phyloP scores from a whole-genome alignment of 2,329 filamentous ascomycete genomes.

The Juglanconis sp. region DNA sequence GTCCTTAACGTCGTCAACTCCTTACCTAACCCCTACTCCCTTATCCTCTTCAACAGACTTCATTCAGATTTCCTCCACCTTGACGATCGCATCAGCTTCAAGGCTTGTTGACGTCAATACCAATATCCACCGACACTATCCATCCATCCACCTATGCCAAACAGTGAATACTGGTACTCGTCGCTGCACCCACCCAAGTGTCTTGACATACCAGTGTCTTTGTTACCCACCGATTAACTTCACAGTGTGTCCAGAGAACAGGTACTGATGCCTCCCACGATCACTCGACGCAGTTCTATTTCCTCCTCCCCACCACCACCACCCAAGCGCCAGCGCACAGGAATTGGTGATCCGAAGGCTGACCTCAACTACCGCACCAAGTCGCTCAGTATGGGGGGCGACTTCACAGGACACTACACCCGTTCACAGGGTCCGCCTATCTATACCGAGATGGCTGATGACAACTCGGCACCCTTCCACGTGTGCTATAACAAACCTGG shows the following conservation, averaged over 20 bases:
- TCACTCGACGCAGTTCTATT: not conserved
- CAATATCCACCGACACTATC: not conserved
- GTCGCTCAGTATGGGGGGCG: conserved; percentile 3
- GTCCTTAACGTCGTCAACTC: no score
- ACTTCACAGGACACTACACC: conserved; percentile 9
- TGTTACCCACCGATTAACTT: no score
- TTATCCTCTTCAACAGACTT: no score
- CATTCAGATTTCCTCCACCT: no score
- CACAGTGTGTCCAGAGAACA: not conserved
- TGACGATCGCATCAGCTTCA: no score
- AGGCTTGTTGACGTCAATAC: not conserved
- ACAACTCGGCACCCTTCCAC: not conserved
- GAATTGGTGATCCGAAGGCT: not conserved
- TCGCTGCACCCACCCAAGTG: not conserved
- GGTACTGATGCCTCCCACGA: not conserved
- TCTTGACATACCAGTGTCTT: no score
- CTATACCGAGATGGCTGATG: conserved; percentile 7
- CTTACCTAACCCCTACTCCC: no score
- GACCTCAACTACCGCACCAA: not conserved
- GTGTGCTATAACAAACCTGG: conserved; percentile 6
- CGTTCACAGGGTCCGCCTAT: conserved; percentile 14
- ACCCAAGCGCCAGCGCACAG: not conserved
- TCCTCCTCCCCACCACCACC: not conserved
- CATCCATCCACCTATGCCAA: not conserved
- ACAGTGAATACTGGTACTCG: not conserved